Conservation (phyloP, 495 filamentous ascomycete species). For the Lasiosphaeris hirsuta region DNA sequence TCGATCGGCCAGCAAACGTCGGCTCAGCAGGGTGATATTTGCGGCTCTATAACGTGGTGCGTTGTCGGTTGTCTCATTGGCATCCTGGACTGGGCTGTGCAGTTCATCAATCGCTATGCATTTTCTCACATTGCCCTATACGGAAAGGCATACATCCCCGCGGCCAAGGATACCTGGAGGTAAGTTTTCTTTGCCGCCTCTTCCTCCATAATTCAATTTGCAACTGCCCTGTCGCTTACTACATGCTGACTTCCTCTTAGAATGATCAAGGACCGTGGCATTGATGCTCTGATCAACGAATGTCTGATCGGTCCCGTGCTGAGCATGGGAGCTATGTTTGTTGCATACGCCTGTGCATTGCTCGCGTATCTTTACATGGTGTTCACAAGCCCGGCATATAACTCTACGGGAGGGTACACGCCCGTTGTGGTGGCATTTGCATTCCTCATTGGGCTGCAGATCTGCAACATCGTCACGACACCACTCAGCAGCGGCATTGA, state of each 20-base stretch:
- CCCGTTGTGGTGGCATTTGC: constrained; percentile 75
- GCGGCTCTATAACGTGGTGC: constrained; percentile 66
- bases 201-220: no score
- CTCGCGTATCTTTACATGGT: constrained; percentile 81
- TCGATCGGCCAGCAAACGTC: constrained; percentile 66
- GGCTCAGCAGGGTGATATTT: constrained; percentile 62
- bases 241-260: constrained; percentile 24
- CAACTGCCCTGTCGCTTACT: background rate
- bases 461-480: constrained; percentile 83
- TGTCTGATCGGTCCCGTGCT: constrained; percentile 87
- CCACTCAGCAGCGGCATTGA: constrained; percentile 69
- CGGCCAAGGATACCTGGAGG: constrained; percentile 84
- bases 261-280: constrained; percentile 87
- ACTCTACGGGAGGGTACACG: constrained; percentile 56
- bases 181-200: constrained; percentile 24
- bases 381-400: constrained; percentile 72
- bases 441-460: constrained; percentile 81
- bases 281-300: constrained; percentile 86
- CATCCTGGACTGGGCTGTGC: constrained; percentile 78
- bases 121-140: constrained; percentile 92
- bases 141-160: constrained; percentile 77
- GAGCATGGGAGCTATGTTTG: constrained; percentile 80
- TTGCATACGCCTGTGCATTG: constrained; percentile 76
- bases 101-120: constrained; percentile 78
- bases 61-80: constrained; percentile 70